Conservation (phyloP, 495 filamentous ascomycete genomes). For the Neurospora sp. region DNA sequence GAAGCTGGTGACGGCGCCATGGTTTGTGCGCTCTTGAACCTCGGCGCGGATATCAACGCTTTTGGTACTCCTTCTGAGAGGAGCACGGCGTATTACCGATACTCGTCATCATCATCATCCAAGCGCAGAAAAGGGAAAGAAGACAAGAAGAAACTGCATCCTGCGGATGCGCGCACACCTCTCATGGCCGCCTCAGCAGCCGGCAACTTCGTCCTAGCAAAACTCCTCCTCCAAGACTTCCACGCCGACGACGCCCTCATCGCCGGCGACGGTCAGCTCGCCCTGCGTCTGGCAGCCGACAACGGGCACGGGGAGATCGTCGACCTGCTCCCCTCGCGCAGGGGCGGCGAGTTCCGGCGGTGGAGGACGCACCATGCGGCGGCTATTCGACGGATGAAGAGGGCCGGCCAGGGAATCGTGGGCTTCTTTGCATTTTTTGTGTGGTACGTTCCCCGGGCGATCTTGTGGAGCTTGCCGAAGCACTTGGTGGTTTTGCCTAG, state of each 20-base stretch:
- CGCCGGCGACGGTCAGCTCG: constrained; percentile 21
- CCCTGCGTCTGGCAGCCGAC: constrained; percentile 21
- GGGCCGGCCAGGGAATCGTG: constrained; percentile 10
- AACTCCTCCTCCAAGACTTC: constrained; percentile 14
- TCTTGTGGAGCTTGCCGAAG: constrained; percentile 21
- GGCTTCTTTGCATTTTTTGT: constrained; percentile 16
- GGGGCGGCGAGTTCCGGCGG: constrained; percentile 22
- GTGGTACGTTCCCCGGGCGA: constrained; percentile 20
- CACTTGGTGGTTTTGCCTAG: constrained; percentile 20
- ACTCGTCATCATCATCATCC: background rate
- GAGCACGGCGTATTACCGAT: background rate
- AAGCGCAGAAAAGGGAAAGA: background rate
- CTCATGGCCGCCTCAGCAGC: constrained; percentile 17
- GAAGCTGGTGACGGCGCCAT: constrained; percentile 17
- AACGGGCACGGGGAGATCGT: constrained; percentile 20
- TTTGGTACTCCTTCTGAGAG: constrained; percentile 2
- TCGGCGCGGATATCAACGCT: constrained; percentile 21
- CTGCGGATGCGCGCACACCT: constrained; percentile 16
- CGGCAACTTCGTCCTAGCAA: constrained; percentile 18
- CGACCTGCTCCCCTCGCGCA: constrained; percentile 15
- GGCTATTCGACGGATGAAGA: constrained; percentile 12
- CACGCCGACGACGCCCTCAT: constrained; percentile 19
- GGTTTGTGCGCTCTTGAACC: constrained; percentile 18
- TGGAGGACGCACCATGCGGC: constrained; percentile 15
- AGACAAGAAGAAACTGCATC: background rate